Percentiles rank a stretch among this genome's conserved stretches.
Evolutionary conservation across 257 asterid genomes (phyloP).

Genomic region (Nicotiana tomentosiformis): DNA sequence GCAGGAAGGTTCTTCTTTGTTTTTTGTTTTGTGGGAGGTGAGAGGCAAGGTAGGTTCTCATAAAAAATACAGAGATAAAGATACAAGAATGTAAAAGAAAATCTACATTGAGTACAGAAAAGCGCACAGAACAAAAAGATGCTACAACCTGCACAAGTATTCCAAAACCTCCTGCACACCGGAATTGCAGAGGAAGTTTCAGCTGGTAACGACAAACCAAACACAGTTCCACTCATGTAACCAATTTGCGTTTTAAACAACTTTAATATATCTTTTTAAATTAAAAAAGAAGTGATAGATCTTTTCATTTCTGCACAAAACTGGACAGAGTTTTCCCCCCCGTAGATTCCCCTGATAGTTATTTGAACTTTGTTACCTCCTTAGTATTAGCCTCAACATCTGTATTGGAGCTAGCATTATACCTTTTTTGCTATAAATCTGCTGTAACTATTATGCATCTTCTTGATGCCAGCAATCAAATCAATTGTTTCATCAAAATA

Average conservation of each 20-base stretch:
- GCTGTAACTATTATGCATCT: too few species aligned
- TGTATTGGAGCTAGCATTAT: too few species aligned
- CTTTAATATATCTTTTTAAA: neutral
- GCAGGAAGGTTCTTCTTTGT: neutral
- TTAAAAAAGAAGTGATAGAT: neutral
- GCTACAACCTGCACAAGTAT: neutral
- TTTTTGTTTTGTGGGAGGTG: too few species aligned
- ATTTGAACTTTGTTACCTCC: too few species aligned
- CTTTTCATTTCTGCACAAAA: neutral
- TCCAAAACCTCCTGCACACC: constrained; percentile 3
- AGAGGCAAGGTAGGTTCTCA: neutral
- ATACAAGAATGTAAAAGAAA: neutral
- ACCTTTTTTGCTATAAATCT: too few species aligned
- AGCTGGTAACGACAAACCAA: neutral
- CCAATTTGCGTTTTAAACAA: neutral
- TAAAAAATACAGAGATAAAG: neutral
- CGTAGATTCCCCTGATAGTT: too few species aligned
- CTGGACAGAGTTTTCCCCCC: neutral
- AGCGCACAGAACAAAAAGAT: neutral
- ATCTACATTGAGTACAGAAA: neutral
- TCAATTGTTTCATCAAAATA: too few species aligned
- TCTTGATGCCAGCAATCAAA: too few species aligned
- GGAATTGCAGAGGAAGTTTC: neutral
- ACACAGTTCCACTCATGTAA: neutral
- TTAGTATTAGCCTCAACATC: too few species aligned